Percentiles rank a stretch among this genome's conserved stretches.
Conservation (phyloP, 2,329 filamentous ascomycete genomes). For the Xylaria sp. region DNA sequence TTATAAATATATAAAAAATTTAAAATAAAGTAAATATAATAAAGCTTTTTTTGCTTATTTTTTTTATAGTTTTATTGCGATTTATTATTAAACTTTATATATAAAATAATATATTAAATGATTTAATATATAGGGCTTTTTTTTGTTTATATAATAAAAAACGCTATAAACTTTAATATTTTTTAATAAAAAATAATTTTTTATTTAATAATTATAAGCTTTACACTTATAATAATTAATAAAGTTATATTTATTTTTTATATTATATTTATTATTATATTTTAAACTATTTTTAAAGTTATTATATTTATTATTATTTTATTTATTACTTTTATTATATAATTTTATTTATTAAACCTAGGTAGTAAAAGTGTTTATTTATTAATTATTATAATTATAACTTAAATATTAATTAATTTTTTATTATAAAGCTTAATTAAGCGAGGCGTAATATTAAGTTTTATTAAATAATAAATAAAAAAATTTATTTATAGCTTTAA, state of each 20-base stretch:
- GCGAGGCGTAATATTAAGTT: too few relatives aligned
- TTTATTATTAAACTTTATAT: neutral
- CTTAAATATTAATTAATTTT: too few relatives aligned
- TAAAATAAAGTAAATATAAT: neutral
- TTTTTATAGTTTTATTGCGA: neutral
- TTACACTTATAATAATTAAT: neutral
- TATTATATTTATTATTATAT: too few relatives aligned
- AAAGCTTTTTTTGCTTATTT: neutral
- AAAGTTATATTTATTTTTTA: too few relatives aligned
- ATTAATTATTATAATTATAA: too few relatives aligned
- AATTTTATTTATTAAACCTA: neutral
- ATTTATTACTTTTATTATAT: neutral
- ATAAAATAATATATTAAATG: neutral
- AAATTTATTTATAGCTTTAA: too few relatives aligned
- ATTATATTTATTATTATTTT: neutral
- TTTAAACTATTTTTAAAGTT: neutral
- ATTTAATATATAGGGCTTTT: neutral
- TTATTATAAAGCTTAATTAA: too few relatives aligned
- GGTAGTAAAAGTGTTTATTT: neutral
- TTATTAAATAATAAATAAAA: too few relatives aligned
- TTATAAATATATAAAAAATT: neutral
- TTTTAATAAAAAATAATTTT: neutral
- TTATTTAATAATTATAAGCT: neutral
- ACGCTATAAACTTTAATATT: neutral
- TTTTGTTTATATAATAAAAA: too few relatives aligned